phyloP scores from a whole-genome alignment of 768 basidiomycete species.

The Mycena maculata region DNA sequence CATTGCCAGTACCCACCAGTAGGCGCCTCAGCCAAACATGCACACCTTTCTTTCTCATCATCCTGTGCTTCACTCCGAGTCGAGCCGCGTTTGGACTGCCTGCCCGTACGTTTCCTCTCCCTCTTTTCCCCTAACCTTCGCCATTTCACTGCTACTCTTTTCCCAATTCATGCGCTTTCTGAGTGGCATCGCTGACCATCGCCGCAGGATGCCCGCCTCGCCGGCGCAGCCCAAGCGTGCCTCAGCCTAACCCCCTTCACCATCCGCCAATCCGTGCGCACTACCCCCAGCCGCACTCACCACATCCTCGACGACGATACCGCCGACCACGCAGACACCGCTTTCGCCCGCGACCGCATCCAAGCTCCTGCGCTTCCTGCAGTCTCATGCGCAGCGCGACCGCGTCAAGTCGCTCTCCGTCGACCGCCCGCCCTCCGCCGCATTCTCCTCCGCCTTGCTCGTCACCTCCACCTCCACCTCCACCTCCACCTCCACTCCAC shows the following conservation, averaged over 20 bases:
- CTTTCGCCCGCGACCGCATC: not conserved
- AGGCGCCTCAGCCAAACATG: not conserved
- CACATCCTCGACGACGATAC: not conserved
- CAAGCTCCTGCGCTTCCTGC: not conserved
- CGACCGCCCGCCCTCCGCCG: not conserved
- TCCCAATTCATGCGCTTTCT: not conserved
- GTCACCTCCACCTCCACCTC: not conserved
- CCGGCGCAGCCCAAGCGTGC: not conserved
- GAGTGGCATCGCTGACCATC: not conserved
- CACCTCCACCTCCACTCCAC: not conserved
- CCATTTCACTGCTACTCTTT: too few relatives aligned
- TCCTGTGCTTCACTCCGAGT: not conserved
- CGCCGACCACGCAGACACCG: not conserved
- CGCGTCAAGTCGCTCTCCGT: not conserved
- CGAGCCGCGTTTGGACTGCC: not conserved
- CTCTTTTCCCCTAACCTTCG: not conserved
- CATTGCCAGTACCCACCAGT: too few relatives aligned
- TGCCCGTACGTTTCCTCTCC: not conserved
- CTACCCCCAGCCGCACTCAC: not conserved
- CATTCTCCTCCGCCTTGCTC: constrained; percentile 4
- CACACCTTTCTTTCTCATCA: too few relatives aligned
- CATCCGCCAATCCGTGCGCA: not conserved
- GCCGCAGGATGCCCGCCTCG: not conserved
- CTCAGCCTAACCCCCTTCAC: not conserved
- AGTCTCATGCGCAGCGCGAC: not conserved